Percentiles rank a stretch among this genome's conserved stretches.
Conservation (phyloP, 2,329 filamentous ascomycete species). For the Phialophora chinensis region DNA sequence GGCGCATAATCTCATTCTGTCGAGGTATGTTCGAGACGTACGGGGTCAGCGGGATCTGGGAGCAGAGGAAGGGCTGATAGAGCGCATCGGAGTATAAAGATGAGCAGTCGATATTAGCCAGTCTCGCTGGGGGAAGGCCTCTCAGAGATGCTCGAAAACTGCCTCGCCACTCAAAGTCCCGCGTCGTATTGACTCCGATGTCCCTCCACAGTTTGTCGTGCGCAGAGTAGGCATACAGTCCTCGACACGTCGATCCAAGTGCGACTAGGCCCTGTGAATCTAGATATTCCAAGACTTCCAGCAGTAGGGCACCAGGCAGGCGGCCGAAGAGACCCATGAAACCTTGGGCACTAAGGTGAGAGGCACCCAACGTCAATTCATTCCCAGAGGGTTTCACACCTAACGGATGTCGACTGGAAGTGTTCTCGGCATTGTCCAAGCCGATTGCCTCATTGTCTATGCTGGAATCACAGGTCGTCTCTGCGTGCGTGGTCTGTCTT, state of each 20-base stretch:
- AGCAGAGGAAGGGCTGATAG: slow-evolving; percentile 88
- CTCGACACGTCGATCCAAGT: slow-evolving; percentile 80
- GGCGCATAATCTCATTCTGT: slow-evolving; percentile 73
- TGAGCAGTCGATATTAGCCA: slow-evolving; percentile 70
- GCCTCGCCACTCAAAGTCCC: slow-evolving; percentile 71
- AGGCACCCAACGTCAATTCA: slow-evolving; percentile 61
- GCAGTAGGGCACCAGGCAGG: slow-evolving; percentile 81
- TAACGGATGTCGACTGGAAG: slow-evolving; percentile 78
- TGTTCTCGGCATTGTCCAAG: slow-evolving; percentile 8
- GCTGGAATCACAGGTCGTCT: background rate
- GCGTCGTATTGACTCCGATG: slow-evolving; percentile 65
- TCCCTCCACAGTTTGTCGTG: slow-evolving; percentile 89
- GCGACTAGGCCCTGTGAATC: slow-evolving; percentile 66
- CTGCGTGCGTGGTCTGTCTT: slow-evolving; percentile 5
- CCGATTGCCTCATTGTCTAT: background rate
- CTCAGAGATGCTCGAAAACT: slow-evolving; percentile 85
- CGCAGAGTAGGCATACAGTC: slow-evolving; percentile 81
- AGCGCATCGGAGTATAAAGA: slow-evolving; percentile 88
- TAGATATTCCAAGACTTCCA: slow-evolving; percentile 75
- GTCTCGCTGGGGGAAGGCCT: slow-evolving; percentile 59
- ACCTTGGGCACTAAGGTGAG: slow-evolving; percentile 69
- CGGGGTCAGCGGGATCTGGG: slow-evolving; percentile 70
- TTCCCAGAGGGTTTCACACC: slow-evolving; percentile 89
- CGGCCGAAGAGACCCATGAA: slow-evolving; percentile 68
- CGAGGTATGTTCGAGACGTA: slow-evolving; percentile 75